These are phyloP conservation scores for Paraleonurus japonicus DNA, from an alignment of 257 asterid species.

Conservation along the genomic window DNA sequence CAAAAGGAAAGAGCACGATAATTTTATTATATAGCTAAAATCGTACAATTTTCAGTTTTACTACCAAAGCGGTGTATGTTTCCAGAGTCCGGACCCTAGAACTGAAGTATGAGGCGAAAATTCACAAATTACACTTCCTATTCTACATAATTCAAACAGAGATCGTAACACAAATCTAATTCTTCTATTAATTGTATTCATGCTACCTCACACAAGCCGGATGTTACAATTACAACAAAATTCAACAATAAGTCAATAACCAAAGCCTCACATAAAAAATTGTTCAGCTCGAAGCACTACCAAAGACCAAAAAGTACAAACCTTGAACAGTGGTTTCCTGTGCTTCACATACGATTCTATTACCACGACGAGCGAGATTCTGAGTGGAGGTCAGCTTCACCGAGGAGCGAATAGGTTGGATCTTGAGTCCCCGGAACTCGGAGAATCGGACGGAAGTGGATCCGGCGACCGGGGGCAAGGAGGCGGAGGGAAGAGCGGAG, in stretches of 20 bases:
- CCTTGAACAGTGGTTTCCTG: conserved; percentile 70
- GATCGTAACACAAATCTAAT: neutral
- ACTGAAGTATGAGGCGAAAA: neutral
- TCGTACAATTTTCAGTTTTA: neutral
- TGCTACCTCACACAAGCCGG: neutral
- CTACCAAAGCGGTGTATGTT: neutral
- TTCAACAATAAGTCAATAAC: no score
- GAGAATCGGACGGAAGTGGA: conserved; percentile 55
- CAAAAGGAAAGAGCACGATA: neutral
- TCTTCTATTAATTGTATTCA: neutral
- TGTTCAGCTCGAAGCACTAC: neutral
- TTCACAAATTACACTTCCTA: neutral
- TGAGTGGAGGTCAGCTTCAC: conserved; percentile 40
- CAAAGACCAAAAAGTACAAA: conserved; percentile 18
- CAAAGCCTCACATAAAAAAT: neutral
- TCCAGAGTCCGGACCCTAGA: neutral
- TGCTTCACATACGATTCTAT: conserved; percentile 76
- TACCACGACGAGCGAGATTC: conserved; percentile 40
- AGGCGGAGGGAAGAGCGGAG: conserved; percentile 47
- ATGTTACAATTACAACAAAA: neutral
- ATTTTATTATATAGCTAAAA: neutral
- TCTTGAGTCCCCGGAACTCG: conserved; percentile 60
- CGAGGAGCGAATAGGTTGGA: conserved; percentile 51
- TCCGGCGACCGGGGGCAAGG: conserved; percentile 46
- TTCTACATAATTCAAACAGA: conserved; percentile 5